Evolutionary conservation across 495 filamentous ascomycete species (phyloP).

Genomic region (Neurospora pannonica): DNA sequence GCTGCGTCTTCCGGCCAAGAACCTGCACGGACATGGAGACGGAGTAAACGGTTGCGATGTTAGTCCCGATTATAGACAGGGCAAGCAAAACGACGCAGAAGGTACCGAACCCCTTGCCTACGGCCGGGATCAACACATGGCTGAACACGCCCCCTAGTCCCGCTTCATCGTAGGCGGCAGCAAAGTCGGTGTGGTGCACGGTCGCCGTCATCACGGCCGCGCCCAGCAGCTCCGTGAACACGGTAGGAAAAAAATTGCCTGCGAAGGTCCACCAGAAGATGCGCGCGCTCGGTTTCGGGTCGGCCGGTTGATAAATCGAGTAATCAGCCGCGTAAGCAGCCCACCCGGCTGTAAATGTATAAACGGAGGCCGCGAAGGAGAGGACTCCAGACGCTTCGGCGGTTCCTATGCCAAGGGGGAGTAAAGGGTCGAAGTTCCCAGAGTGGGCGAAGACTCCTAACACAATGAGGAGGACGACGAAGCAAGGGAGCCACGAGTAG

Average conservation of each 20-base stretch:
- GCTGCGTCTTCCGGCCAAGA: constrained; percentile 51
- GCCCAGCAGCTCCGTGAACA: constrained; percentile 74
- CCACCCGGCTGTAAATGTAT: constrained; percentile 75
- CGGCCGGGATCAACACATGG: constrained; percentile 52
- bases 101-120: constrained; percentile 62
- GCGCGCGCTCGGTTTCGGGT: constrained; percentile 40
- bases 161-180: constrained; percentile 53
- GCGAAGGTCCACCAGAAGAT: constrained; percentile 62
- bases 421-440: constrained; percentile 59
- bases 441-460: constrained; percentile 66
- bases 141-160: constrained; percentile 64
- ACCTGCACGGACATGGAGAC: constrained; percentile 69
- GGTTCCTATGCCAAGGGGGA: constrained; percentile 49
- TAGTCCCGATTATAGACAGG: constrained; percentile 72
- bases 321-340: constrained; percentile 74
- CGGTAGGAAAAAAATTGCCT: constrained; percentile 61
- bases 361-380: constrained; percentile 65
- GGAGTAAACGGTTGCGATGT: constrained; percentile 86
- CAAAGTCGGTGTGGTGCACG: constrained; percentile 41
- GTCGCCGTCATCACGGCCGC: constrained; percentile 63
- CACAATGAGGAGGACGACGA: constrained; percentile 69
- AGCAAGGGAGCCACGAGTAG: constrained; percentile 70
- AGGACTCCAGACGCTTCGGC: constrained; percentile 57
- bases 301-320: constrained; percentile 68
- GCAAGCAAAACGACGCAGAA: constrained; percentile 77